Evolutionary conservation across 345 rosid genomes (phyloP).

Genomic region (Eucalyptus polybractea): DNA sequence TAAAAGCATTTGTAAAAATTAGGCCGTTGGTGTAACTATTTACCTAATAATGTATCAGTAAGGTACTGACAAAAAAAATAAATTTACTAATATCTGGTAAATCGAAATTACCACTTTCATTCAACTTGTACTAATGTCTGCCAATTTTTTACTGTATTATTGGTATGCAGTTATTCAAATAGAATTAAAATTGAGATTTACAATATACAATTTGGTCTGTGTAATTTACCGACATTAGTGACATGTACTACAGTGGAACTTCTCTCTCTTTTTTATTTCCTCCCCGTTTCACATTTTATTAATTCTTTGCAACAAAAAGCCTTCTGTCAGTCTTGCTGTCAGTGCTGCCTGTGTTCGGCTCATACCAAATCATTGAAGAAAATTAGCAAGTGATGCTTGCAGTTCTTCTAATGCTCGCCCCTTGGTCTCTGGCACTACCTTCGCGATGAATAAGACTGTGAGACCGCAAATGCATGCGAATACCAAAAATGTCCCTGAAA

Average conservation of each 20-base stretch:
- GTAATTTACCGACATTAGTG: neutral
- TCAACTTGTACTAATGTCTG: neutral
- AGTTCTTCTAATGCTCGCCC: conserved; percentile 53
- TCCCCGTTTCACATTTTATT: neutral
- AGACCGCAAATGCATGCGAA: conserved; percentile 8
- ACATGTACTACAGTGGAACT: neutral
- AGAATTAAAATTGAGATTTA: neutral
- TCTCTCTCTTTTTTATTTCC: neutral
- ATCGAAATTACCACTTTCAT: neutral
- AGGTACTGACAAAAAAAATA: neutral
- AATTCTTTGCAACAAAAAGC: neutral
- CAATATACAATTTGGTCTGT: neutral
- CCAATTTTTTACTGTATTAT: neutral
- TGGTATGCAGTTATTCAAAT: neutral
- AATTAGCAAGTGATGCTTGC: conserved; percentile 6
- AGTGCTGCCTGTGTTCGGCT: neutral
- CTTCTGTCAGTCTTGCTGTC: neutral
- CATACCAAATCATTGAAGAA: neutral
- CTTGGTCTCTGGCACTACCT: conserved; percentile 53
- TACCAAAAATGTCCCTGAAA: conserved; percentile 46
- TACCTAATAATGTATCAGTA: neutral
- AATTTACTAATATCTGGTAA: neutral
- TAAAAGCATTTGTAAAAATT: neutral
- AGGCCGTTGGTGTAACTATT: rapidly evolving
- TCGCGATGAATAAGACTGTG: conserved; percentile 21